Percentiles rank a stretch among this genome's conserved stretches.
phyloP scores from a whole-genome alignment of 2,329 filamentous ascomycete genomes.

The Exophiala bonariae region DNA sequence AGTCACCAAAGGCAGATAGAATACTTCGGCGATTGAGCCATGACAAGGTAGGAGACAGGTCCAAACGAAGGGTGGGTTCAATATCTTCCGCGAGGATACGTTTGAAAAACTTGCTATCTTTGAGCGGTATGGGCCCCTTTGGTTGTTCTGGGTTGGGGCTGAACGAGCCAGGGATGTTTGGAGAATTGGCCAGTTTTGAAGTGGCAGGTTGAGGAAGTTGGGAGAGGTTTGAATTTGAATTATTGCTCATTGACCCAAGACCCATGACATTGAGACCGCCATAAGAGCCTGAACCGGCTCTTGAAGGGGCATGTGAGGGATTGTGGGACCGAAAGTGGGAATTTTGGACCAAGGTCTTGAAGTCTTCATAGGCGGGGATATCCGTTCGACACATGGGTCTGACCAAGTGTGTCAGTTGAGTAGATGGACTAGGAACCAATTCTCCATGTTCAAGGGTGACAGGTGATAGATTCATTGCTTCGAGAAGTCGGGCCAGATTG shows the following conservation, averaged over 20 bases:
- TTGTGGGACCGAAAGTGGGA: conserved; percentile 46
- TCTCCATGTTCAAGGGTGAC: conserved; percentile 51
- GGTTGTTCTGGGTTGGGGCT: conserved; percentile 35
- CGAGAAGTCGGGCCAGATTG: conserved; percentile 57
- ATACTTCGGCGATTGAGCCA: conserved; percentile 90
- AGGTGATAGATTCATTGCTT: conserved; percentile 57
- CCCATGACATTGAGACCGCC: conserved; percentile 62
- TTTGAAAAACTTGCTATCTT: conserved; percentile 94
- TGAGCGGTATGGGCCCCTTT: conserved; percentile 57
- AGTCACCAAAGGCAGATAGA: conserved; percentile 77
- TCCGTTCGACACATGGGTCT: conserved; percentile 83
- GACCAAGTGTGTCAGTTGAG: conserved; percentile 79
- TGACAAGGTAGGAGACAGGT: conserved; percentile 84
- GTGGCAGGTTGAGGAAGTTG: conserved; percentile 64
- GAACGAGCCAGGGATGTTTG: conserved; percentile 45
- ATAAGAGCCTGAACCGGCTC: conserved; percentile 72
- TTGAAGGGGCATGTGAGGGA: conserved; percentile 49
- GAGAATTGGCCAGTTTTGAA: conserved; percentile 59
- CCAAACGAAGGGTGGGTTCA: conserved; percentile 87
- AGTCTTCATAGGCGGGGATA: conserved; percentile 78
- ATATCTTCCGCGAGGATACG: conserved; percentile 85
- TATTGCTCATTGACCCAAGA: conserved; percentile 38
- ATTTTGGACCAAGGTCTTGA: conserved; percentile 70
- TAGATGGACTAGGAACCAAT: conserved; percentile 61
- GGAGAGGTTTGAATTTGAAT: conserved; percentile 49